Conservation (phyloP, 75 land plant species). For the Azolla pinnata region DNA sequence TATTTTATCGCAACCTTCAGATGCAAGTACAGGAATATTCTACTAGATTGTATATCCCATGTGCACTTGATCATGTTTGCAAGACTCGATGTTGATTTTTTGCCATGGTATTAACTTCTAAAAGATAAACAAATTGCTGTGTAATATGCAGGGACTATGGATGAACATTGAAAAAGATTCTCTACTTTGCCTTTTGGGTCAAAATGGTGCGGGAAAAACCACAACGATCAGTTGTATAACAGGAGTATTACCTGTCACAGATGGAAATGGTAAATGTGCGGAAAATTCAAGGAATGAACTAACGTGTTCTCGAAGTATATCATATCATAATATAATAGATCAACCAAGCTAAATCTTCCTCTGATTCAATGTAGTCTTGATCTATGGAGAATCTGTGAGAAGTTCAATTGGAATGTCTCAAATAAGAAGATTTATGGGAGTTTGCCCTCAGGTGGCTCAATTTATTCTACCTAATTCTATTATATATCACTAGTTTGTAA, state of each 20-base stretch:
- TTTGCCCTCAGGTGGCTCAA: conserved; percentile 24
- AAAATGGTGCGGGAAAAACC: conserved; percentile 33
- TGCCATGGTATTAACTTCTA: no score
- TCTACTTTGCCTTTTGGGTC: conserved; percentile 32
- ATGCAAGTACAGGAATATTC: no score
- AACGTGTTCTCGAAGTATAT: no score
- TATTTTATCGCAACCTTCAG: no score
- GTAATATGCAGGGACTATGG: conserved; percentile 8
- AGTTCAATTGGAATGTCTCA: conserved; percentile 14
- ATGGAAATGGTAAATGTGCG: conserved; percentile 29
- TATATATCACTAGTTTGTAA: neutral
- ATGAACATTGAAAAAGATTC: conserved; percentile 32
- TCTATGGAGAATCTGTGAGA: conserved; percentile 20
- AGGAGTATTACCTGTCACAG: conserved; percentile 21
- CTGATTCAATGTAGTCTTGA: conserved; percentile 8
- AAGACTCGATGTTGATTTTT: no score
- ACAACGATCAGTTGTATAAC: conserved; percentile 28
- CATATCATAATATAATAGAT: no score
- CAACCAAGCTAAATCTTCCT: no score
- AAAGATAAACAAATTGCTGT: no score
- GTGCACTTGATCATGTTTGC: no score
- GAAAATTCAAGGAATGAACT: neutral
- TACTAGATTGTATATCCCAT: no score
- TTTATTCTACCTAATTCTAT: neutral
- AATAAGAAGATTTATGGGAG: conserved; percentile 20